phyloP scores from a whole-genome alignment of 2,329 filamentous ascomycete genomes.

The Fusarium irregulare region DNA sequence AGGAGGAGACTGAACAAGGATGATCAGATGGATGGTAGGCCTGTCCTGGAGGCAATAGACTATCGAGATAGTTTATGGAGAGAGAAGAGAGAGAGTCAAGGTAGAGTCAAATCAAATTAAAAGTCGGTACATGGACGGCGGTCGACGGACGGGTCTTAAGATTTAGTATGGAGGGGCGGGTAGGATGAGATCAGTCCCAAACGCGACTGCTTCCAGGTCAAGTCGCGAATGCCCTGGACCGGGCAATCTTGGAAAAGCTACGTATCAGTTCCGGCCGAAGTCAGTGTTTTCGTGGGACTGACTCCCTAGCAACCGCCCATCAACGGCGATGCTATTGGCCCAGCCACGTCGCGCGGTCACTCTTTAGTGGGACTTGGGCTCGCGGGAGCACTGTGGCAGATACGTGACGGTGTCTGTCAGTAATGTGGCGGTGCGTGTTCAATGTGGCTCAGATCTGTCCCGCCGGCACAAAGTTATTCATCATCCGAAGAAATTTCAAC shows the following conservation, averaged over 20 bases:
- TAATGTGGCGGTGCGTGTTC: conserved; percentile 37
- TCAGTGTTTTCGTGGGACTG: conserved; percentile 23
- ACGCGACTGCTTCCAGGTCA: conserved; percentile 39
- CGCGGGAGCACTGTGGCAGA: conserved; percentile 36
- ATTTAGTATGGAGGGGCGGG: conserved; percentile 44
- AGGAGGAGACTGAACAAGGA: conserved; percentile 3
- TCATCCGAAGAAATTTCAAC: conserved; percentile 47
- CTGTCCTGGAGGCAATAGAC: conserved; percentile 14
- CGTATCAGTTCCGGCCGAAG: conserved; percentile 22
- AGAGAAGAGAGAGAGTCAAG: conserved; percentile 26
- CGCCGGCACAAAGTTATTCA: conserved; percentile 45
- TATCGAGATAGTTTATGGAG: conserved; percentile 28
- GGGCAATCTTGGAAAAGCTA: conserved; percentile 27
- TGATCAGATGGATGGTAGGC: conserved; percentile 1
- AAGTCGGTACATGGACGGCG: conserved; percentile 7
- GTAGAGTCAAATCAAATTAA: conserved; percentile 18
- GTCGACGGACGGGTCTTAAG: conserved; percentile 20
- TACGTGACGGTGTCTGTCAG: conserved; percentile 16
- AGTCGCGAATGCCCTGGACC: conserved; percentile 25
- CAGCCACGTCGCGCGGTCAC: conserved; percentile 36
- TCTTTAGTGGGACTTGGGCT: neutral
- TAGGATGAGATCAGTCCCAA: conserved; percentile 38
- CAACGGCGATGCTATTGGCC: conserved; percentile 65
- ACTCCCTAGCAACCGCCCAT: conserved; percentile 58
- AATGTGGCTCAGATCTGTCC: conserved; percentile 9